phyloP scores from a whole-genome alignment of 2,329 filamentous ascomycete species.

The Ascochyta pisi region DNA sequence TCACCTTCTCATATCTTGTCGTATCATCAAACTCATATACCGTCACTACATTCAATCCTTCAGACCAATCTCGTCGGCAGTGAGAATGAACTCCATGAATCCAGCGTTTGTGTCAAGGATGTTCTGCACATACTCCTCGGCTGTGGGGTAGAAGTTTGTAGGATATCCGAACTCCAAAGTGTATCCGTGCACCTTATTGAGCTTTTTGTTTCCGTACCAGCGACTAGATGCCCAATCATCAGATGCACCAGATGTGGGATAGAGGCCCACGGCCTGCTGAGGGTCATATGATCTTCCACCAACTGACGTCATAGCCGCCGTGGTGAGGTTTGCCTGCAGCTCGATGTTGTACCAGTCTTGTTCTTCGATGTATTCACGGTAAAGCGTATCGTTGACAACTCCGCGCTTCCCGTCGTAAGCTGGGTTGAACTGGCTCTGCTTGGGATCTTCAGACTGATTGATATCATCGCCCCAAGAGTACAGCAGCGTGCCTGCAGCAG shows the following conservation, averaged over 20 bases:
- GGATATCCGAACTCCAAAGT: constrained; percentile 52
- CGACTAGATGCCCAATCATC: constrained; percentile 50
- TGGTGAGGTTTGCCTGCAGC: constrained; percentile 41
- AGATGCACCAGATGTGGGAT: constrained; percentile 47
- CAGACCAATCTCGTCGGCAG: constrained; percentile 44
- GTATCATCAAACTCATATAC: neutral
- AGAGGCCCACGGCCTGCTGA: constrained; percentile 47
- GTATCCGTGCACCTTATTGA: constrained; percentile 51
- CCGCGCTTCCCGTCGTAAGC: constrained; percentile 61
- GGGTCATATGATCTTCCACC: constrained; percentile 44
- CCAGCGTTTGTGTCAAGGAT: constrained; percentile 53
- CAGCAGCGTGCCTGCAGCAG: constrained; percentile 60
- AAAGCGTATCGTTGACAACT: constrained; percentile 59
- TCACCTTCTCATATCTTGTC: neutral
- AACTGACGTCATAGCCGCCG: constrained; percentile 45
- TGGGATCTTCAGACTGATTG: constrained; percentile 55
- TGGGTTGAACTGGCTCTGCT: constrained; percentile 61
- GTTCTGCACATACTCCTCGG: constrained; percentile 50
- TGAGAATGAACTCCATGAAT: constrained; percentile 52
- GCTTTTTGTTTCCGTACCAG: constrained; percentile 44
- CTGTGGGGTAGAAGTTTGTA: constrained; percentile 52
- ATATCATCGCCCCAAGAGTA: constrained; percentile 66
- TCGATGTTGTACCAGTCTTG: constrained; percentile 45
- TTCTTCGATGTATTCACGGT: constrained; percentile 49
- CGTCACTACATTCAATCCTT: constrained; percentile 18